Evolutionary conservation across 148 eudicot genomes (phyloP).

Genomic region (Rhododendron molle): DNA sequence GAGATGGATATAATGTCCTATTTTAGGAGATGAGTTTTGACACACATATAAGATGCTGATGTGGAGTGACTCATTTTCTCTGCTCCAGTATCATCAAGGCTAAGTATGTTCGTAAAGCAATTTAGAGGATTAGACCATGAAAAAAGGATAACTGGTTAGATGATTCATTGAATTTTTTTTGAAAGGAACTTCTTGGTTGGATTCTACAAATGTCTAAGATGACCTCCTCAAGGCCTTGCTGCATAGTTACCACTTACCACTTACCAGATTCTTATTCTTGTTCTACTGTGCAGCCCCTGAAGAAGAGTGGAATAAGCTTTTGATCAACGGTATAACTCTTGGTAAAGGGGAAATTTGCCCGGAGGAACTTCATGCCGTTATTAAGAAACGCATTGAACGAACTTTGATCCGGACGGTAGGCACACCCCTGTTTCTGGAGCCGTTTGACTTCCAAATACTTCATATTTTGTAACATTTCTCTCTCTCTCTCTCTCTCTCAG

Average conservation of each 20-base stretch:
- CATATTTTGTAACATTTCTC: neutral
- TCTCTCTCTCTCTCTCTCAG: conserved; percentile 33
- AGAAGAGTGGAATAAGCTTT: conserved; percentile 69
- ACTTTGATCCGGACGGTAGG: conserved; percentile 84
- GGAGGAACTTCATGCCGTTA: conserved; percentile 63
- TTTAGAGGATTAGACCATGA: neutral
- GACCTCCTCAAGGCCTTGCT: neutral
- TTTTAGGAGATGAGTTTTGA: neutral
- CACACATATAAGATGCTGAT: neutral
- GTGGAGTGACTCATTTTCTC: neutral
- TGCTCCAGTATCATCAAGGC: neutral
- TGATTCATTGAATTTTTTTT: neutral
- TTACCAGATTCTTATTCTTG: neutral
- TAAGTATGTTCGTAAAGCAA: neutral
- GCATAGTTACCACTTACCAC: neutral
- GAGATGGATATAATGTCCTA: neutral
- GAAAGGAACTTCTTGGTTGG: neutral
- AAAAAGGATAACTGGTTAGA: neutral
- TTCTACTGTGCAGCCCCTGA: conserved; percentile 62
- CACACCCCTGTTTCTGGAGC: neutral
- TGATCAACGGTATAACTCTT: conserved; percentile 62
- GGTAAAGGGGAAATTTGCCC: conserved; percentile 83
- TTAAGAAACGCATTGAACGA: conserved; percentile 86
- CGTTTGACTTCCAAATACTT: neutral
- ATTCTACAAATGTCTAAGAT: neutral